Conservation (phyloP, 2,329 filamentous ascomycete species). For the Orbilia blumenaviensis region DNA sequence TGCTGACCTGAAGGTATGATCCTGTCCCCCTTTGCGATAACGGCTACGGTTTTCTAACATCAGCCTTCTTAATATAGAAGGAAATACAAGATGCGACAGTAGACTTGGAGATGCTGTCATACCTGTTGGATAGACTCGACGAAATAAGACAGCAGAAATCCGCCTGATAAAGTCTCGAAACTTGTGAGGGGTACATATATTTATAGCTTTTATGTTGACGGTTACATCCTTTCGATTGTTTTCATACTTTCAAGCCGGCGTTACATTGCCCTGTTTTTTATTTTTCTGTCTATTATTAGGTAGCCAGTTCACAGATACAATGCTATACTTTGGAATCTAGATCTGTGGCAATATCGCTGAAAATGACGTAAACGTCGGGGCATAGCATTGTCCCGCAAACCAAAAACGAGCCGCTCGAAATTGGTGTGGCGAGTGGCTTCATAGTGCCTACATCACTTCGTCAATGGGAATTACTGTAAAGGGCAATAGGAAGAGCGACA, state of each 20-base stretch:
- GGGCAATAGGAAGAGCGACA: neutral
- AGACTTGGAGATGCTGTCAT: constrained; percentile 45
- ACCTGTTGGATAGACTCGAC: constrained; percentile 45
- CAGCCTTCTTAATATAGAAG: neutral
- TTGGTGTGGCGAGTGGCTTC: no score
- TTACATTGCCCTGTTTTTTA: neutral
- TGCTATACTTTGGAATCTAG: neutral
- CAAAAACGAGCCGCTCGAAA: no score
- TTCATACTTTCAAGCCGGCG: constrained; percentile 26
- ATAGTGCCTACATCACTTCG: neutral
- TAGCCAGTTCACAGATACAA: neutral
- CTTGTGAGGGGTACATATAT: neutral
- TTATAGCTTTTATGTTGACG: neutral
- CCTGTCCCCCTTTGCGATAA: neutral
- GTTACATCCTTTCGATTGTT: neutral
- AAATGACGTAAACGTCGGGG: no score
- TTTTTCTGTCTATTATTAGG: neutral
- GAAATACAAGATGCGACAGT: constrained; percentile 32
- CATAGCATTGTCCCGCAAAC: no score
- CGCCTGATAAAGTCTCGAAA: neutral
- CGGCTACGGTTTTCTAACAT: neutral
- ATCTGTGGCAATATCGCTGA: no score
- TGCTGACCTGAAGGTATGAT: constrained; percentile 32
- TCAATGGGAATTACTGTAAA: constrained; percentile 6
- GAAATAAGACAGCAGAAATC: constrained; percentile 48